Evolutionary conservation across 768 basidiomycete species (phyloP).

Genomic region (Agrocybe praecox): DNA sequence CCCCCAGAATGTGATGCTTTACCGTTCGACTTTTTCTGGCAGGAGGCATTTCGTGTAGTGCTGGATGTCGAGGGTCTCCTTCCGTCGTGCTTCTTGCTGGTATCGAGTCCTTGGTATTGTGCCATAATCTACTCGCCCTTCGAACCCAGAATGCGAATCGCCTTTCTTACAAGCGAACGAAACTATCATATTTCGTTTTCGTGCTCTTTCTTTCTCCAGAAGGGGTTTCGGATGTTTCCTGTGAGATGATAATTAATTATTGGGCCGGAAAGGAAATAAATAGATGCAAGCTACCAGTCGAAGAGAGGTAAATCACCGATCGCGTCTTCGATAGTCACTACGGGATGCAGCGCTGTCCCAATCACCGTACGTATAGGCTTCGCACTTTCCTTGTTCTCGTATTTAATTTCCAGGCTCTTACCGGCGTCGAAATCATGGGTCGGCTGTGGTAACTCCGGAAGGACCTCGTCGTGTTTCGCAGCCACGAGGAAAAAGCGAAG

Average conservation of each 20-base stretch:
- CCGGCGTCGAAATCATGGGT: conserved; percentile 51
- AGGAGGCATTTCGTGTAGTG: conserved; percentile 65
- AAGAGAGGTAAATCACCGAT: conserved; percentile 73
- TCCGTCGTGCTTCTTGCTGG: conserved; percentile 49
- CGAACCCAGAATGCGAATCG: conserved; percentile 37
- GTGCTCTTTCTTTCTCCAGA: conserved; percentile 8
- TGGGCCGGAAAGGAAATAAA: background rate
- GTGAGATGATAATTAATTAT: background rate
- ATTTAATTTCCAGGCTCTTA: conserved; percentile 52
- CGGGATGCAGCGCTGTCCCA: conserved; percentile 59
- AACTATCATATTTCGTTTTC: conserved; percentile 26
- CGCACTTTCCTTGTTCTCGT: conserved; percentile 36
- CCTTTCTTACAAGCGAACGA: conserved; percentile 36
- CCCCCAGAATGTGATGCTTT: background rate
- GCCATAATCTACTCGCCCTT: conserved; percentile 31
- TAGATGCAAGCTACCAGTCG: conserved; percentile 59
- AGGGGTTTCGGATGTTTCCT: conserved; percentile 40
- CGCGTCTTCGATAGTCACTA: conserved; percentile 70
- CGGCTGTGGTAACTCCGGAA: conserved; percentile 57
- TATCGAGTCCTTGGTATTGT: conserved; percentile 39
- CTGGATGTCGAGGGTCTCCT: conserved; percentile 55
- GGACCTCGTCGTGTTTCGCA: conserved; percentile 38
- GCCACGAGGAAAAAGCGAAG: conserved; percentile 57
- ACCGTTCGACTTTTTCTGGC: conserved; percentile 60
- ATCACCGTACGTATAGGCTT: conserved; percentile 43